Evolutionary conservation across 202 grass and related monocot genomes (phyloP).

Genomic region (Cymbopogon flexuosus): DNA sequence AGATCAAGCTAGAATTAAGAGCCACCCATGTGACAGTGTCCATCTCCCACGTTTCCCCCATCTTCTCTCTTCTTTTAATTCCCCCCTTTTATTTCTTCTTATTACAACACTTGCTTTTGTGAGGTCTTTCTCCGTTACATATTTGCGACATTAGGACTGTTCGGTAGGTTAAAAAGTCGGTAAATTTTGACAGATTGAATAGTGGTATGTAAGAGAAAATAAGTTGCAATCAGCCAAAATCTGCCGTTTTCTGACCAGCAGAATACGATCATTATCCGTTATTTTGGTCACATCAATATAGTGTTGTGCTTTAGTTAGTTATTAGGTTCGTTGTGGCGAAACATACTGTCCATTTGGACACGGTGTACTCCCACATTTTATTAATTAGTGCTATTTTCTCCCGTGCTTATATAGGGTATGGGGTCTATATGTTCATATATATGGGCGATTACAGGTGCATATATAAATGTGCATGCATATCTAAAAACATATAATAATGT

Average conservation of each 20-base stretch:
- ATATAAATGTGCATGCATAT: neutral
- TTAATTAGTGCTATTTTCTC: neutral
- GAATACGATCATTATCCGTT: neutral
- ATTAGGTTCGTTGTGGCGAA: neutral
- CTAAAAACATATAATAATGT: neutral
- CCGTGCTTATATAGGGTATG: neutral
- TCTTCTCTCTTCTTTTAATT: neutral
- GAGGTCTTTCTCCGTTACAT: neutral
- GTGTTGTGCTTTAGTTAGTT: neutral
- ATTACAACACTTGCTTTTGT: neutral
- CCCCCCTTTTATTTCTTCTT: neutral
- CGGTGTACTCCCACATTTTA: neutral
- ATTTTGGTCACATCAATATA: neutral
- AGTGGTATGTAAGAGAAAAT: no score
- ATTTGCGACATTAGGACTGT: neutral
- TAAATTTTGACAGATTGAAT: no score
- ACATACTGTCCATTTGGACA: neutral
- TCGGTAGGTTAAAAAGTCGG: no score
- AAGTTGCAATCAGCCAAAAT: no score
- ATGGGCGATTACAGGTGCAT: no score
- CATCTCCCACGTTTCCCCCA: neutral
- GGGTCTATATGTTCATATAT: no score
- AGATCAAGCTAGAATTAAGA: neutral
- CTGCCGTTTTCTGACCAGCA: no score
- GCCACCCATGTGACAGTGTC: constrained; percentile 9